Evolutionary conservation across 202 grass and related monocot species (phyloP).

Genomic region (Saccharum hybrid): DNA sequence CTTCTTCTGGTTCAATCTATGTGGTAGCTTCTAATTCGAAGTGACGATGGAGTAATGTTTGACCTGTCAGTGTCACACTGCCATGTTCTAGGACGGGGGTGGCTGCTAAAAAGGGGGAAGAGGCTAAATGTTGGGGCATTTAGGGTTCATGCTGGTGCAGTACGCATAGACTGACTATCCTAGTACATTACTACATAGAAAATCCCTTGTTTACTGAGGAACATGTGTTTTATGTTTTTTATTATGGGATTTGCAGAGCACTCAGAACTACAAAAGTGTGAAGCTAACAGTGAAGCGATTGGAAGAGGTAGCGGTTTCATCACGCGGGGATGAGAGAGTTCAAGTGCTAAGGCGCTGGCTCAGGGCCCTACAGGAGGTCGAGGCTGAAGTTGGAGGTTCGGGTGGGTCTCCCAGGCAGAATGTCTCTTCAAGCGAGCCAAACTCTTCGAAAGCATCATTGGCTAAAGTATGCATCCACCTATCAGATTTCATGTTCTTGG

Average conservation of each 20-base stretch:
- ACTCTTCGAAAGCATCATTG: slow-evolving; percentile 57
- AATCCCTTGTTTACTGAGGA: neutral
- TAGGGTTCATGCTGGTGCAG: slow-evolving; percentile 25
- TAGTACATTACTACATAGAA: neutral
- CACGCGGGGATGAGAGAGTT: slow-evolving; percentile 61
- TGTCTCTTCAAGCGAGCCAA: slow-evolving; percentile 43
- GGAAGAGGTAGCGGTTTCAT: slow-evolving; percentile 75
- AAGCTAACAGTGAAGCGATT: slow-evolving; percentile 84
- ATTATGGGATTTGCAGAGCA: slow-evolving; percentile 48
- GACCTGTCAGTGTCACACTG: slow-evolving; percentile 9
- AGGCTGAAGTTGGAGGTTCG: slow-evolving; percentile 54
- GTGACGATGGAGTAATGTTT: neutral
- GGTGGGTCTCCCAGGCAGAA: slow-evolving; percentile 43
- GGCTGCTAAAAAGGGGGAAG: slow-evolving; percentile 8
- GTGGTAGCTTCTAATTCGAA: slow-evolving; percentile 1
- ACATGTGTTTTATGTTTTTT: neutral
- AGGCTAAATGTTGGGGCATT: neutral
- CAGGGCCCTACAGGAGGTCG: slow-evolving; percentile 70
- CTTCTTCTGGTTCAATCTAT: neutral
- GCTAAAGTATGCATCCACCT: slow-evolving; percentile 50
- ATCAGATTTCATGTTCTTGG: slow-evolving; percentile 28
- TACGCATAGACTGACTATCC: neutral
- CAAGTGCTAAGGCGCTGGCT: slow-evolving; percentile 79
- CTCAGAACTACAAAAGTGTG: slow-evolving; percentile 75
- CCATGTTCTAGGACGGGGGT: slow-evolving; percentile 9